phyloP scores from a whole-genome alignment of 2,329 filamentous ascomycete genomes.

The Mycosphaerella sp. region DNA sequence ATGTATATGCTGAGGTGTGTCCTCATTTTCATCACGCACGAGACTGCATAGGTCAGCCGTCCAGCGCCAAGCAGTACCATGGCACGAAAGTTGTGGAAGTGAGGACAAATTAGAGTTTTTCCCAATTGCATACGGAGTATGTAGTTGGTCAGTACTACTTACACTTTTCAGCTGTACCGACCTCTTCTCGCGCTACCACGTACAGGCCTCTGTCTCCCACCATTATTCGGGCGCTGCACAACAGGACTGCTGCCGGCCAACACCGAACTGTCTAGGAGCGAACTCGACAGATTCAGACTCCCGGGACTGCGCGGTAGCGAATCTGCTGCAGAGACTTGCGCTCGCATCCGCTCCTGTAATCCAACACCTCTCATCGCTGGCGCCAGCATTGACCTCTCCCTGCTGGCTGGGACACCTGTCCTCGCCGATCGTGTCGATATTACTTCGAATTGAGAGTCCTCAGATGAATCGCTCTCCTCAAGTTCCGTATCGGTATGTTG shows the following conservation, averaged over 20 bases:
- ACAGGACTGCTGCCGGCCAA: conserved; percentile 34
- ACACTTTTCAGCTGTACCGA: conserved; percentile 7
- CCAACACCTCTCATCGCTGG: conserved; percentile 11
- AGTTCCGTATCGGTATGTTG: conserved; percentile 51
- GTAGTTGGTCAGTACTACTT: background rate
- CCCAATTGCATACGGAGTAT: background rate
- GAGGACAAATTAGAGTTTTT: too few species aligned
- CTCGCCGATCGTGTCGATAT: background rate
- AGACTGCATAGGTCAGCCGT: too few species aligned
- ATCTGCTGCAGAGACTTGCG: conserved; percentile 28
- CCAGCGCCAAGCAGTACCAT: too few species aligned
- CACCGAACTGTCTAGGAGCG: conserved; percentile 34
- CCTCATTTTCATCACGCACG: too few species aligned
- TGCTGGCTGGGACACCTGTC: conserved; percentile 11
- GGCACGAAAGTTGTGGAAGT: too few species aligned
- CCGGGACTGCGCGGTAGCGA: conserved; percentile 30
- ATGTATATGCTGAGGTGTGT: too few species aligned
- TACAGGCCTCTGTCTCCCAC: conserved; percentile 4
- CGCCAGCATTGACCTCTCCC: conserved; percentile 9
- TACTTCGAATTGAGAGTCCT: conserved; percentile 24
- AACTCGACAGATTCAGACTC: conserved; percentile 32
- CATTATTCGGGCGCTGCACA: conserved; percentile 23
- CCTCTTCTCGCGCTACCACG: conserved; percentile 6
- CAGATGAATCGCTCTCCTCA: conserved; percentile 36
- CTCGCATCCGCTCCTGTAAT: conserved; percentile 30